Evolutionary conservation across 108 stramenopile genomes (phyloP), one percentile per base, ranked within the genome.

Genomic region (Thalassiosira profunda): DNA sequence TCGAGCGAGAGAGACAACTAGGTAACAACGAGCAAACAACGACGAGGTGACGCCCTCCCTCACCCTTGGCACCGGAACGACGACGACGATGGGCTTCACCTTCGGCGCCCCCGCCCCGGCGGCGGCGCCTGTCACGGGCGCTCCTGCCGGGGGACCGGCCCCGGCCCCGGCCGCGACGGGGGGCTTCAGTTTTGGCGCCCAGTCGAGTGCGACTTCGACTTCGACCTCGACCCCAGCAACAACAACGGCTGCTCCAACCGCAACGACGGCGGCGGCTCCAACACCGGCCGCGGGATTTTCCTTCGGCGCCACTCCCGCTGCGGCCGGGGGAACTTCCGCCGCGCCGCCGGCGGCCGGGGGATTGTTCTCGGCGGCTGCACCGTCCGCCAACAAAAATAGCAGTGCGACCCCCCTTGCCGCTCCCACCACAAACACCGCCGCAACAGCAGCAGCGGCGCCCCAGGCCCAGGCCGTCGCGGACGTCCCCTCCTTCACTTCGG

Each of bases 401-500:
- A n/a, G n/a, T n/a, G n/a, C n/a, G n/a, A n/a, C 26, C 23, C 67
- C 7, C 33, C 55, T 30, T 61, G 60, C 5, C 24, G 54, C 21
- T 29, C 31, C 48, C 26, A 3, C 57, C 6, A 0, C 43, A 47
- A 44, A 24, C 30, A 14, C 14, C 24, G 20, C 4, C 2, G 0
- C 52, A 3, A 26, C 28, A 31, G 15, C 61, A 15, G n/a, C n/a
- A n/a, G n/a, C n/a, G n/a, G n/a, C n/a, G n/a, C n/a, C n/a, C n/a
- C n/a, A n/a, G n/a, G n/a, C n/a, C n/a, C n/a, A n/a, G n/a, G n/a
- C n/a, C n/a, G 25, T 44, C 17, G 46, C 70, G 5, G 57, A 38
- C 53, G 65, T 80, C 11, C 83, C 82, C 34, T 44, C 66, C 1
- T 87, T 69, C 53, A 49, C 58, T 26, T 42, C 36, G 1, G 23